Evolutionary conservation across 768 basidiomycete species (phyloP).

Genomic region (Asterophora parasitica): DNA sequence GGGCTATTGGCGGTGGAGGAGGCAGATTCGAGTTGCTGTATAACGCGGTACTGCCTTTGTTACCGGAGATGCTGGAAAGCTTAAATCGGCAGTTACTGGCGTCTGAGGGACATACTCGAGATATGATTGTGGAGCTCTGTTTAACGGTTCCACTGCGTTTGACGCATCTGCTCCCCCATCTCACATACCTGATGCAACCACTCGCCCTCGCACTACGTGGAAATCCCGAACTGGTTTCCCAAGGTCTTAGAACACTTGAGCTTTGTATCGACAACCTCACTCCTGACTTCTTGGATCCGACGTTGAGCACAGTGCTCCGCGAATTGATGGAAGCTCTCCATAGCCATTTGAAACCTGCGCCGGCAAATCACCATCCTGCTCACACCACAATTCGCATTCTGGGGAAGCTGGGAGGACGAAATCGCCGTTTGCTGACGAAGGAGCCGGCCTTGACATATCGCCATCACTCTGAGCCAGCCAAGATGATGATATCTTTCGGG

Average conservation of each 20-base stretch:
- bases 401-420: slow-evolving; percentile 93
- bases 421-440: slow-evolving; percentile 78
- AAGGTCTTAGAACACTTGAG: slow-evolving; percentile 93
- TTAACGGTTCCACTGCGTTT: slow-evolving; percentile 94
- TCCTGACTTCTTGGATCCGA: slow-evolving; percentile 96
- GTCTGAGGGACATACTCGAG: slow-evolving; percentile 75
- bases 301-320: slow-evolving; percentile 84
- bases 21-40: slow-evolving; percentile 93
- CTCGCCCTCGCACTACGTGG: slow-evolving; percentile 88
- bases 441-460: slow-evolving; percentile 73
- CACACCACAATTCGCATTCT: slow-evolving; percentile 95
- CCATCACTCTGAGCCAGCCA: slow-evolving; percentile 65
- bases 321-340: slow-evolving; percentile 95
- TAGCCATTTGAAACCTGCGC: slow-evolving; percentile 84
- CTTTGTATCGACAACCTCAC: slow-evolving; percentile 99
- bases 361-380: slow-evolving; percentile 83
- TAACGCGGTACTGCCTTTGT: slow-evolving; percentile 91
- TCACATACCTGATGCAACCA: slow-evolving; percentile 94
- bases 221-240: slow-evolving; percentile 84
- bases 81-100: slow-evolving; percentile 86
- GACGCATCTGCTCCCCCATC: slow-evolving; percentile 92
- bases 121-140: slow-evolving; percentile 95
- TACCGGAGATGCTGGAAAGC: slow-evolving; percentile 96
- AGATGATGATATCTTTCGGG: slow-evolving; percentile 68
- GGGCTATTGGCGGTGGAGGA: slow-evolving; percentile 86